Conservation (phyloP, 2,329 filamentous ascomycete genomes). For the Keithomyces neogunnii region DNA sequence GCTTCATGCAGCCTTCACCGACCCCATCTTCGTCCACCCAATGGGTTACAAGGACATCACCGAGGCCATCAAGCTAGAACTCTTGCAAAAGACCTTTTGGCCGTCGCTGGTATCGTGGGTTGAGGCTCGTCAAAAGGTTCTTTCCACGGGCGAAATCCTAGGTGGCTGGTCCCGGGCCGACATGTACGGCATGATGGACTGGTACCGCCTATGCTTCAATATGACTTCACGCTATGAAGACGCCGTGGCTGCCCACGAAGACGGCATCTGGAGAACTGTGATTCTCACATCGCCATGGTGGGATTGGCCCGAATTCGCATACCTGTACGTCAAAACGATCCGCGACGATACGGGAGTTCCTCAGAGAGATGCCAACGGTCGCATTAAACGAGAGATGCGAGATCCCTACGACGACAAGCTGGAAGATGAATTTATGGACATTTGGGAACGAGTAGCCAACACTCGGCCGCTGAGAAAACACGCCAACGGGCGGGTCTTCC, state of each 20-base stretch:
- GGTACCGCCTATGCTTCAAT: conserved; percentile 18
- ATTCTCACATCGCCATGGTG: conserved; percentile 19
- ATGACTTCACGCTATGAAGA: conserved; percentile 11
- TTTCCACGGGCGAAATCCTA: conserved; percentile 12
- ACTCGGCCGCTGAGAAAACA: conserved; percentile 14
- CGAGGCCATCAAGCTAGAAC: conserved; percentile 10
- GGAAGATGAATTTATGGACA: conserved; percentile 15
- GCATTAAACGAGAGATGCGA: conserved; percentile 5
- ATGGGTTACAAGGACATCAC: conserved; percentile 10
- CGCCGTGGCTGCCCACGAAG: conserved; percentile 12
- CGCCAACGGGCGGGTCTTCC: conserved; percentile 9
- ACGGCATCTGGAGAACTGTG: conserved; percentile 15
- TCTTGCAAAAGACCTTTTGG: conserved; percentile 18
- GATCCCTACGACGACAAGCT: conserved; percentile 10
- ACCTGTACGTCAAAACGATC: conserved; percentile 12
- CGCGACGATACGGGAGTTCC: conserved; percentile 5
- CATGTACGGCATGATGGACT: conserved; percentile 19
- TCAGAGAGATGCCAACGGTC: conserved; percentile 1
- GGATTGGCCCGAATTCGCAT: conserved; percentile 16
- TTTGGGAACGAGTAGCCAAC: conserved; percentile 16
- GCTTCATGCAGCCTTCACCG: conserved; percentile 12
- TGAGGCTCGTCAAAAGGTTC: conserved; percentile 12
- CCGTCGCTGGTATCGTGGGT: conserved; percentile 16
- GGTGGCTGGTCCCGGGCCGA: conserved; percentile 16
- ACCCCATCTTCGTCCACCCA: conserved; percentile 11